Evolutionary conservation across 1,139 yeast species (phyloP).

Genomic region (Blastobotrys malaysiensis): DNA sequence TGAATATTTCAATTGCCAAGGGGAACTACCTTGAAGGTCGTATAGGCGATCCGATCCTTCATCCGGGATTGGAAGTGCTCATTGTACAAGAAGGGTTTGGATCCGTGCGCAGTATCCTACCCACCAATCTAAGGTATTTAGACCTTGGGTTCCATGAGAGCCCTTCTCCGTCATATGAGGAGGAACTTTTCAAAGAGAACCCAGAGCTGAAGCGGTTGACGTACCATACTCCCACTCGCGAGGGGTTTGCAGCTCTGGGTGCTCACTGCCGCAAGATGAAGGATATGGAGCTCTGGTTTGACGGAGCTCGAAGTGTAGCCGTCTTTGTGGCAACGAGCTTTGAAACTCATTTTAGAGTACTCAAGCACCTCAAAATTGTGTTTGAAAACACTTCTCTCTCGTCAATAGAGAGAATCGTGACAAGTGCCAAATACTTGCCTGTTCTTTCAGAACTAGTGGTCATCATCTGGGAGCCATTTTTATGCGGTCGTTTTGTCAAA

Average conservation of each 20-base stretch:
- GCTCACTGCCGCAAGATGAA: background rate
- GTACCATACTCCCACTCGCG: background rate
- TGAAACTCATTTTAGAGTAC: background rate
- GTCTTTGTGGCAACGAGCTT: background rate
- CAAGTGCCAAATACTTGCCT: background rate
- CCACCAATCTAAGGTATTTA: conserved; percentile 1
- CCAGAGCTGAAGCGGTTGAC: background rate
- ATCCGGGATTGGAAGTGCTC: background rate
- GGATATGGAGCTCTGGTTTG: background rate
- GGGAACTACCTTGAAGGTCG: conserved; percentile 8
- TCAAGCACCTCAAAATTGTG: background rate
- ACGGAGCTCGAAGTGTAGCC: background rate
- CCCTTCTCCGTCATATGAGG: background rate
- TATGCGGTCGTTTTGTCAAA: background rate
- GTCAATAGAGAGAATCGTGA: background rate
- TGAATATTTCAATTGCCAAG: background rate
- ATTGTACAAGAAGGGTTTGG: conserved; percentile 5
- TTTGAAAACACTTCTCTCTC: background rate
- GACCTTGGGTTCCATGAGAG: conserved; percentile 3
- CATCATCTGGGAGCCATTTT: background rate
- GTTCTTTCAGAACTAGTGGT: background rate
- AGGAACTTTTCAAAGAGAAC: conserved; percentile 1
- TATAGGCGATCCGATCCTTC: conserved; percentile 3
- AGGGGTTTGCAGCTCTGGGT: background rate
- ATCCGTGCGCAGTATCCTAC: conserved; percentile 6